phyloP scores from a whole-genome alignment of 2,329 filamentous ascomycete species.

The Talaromyces marneffei region DNA sequence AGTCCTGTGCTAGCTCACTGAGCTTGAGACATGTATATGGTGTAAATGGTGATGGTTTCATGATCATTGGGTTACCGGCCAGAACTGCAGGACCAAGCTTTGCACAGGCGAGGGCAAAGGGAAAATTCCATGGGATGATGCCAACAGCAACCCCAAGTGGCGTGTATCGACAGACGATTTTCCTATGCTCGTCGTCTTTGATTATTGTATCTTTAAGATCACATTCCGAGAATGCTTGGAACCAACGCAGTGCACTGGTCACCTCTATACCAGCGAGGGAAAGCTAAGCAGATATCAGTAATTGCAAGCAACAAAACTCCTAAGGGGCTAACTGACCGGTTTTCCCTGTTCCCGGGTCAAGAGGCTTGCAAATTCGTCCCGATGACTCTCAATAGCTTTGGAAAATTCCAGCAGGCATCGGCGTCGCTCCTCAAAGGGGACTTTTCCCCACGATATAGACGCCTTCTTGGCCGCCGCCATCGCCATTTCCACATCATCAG shows the following conservation, averaged over 20 bases:
- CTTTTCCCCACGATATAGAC: background rate
- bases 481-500: background rate
- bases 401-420: background rate
- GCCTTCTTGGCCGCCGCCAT: background rate
- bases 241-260: background rate
- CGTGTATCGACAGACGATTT: constrained; percentile 24
- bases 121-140: constrained; percentile 58
- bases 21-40: constrained; percentile 2
- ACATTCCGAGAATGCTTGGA: background rate
- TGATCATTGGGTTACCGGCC: constrained; percentile 50
- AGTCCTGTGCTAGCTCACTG: background rate
- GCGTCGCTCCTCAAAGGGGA: background rate
- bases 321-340: background rate
- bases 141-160: constrained; percentile 40
- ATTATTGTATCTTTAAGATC: background rate
- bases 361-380: background rate
- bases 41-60: constrained; percentile 42
- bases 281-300: background rate
- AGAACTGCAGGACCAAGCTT: constrained; percentile 49
- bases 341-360: background rate
- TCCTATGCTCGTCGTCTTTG: background rate
- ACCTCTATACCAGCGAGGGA: constrained; percentile 10
- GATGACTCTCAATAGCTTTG: background rate
- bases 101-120: constrained; percentile 46
- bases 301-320: background rate